Percentiles rank a stretch among this genome's conserved stretches.
These are phyloP conservation scores for Teunomyces gatunensis DNA, from an alignment of 805 yeast species.

Conservation along the genomic window DNA sequence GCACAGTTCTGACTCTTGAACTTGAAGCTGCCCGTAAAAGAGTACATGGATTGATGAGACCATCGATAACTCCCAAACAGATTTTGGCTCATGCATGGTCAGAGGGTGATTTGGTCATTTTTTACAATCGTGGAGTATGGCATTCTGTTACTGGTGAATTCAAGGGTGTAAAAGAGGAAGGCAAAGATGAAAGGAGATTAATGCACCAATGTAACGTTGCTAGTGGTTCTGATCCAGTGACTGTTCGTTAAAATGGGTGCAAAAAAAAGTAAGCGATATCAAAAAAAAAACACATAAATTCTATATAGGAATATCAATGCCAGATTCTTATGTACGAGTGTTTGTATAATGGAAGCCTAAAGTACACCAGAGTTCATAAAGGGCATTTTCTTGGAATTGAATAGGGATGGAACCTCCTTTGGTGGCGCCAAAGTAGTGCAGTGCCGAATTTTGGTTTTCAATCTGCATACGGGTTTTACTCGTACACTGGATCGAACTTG, in stretches of 20 bases:
- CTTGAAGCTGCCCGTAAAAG: slow-evolving; percentile 72
- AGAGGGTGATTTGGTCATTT: slow-evolving; percentile 81
- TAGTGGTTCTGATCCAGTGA: slow-evolving; percentile 64
- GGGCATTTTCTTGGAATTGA: background rate
- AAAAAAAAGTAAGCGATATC: background rate
- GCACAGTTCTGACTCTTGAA: slow-evolving; percentile 44
- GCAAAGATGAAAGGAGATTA: slow-evolving; percentile 70
- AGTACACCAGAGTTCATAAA: too few relatives aligned
- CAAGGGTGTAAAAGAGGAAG: slow-evolving; percentile 38
- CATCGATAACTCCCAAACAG: slow-evolving; percentile 70
- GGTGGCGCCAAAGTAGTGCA: background rate
- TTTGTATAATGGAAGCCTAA: too few relatives aligned
- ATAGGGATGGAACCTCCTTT: background rate
- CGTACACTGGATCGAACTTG: background rate
- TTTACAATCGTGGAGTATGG: slow-evolving; percentile 87
- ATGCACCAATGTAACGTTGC: slow-evolving; percentile 96
- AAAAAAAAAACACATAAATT: background rate
- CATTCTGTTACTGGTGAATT: slow-evolving; percentile 92
- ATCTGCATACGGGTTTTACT: background rate
- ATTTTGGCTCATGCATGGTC: slow-evolving; percentile 83
- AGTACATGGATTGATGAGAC: slow-evolving; percentile 76
- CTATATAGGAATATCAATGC: background rate
- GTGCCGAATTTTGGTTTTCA: background rate
- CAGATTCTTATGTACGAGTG: too few relatives aligned
- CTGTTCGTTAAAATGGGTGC: slow-evolving; percentile 4